These are phyloP conservation scores for Fusarium kyushuense DNA, from an alignment of 2,329 filamentous ascomycete genomes.

Conservation along the genomic window DNA sequence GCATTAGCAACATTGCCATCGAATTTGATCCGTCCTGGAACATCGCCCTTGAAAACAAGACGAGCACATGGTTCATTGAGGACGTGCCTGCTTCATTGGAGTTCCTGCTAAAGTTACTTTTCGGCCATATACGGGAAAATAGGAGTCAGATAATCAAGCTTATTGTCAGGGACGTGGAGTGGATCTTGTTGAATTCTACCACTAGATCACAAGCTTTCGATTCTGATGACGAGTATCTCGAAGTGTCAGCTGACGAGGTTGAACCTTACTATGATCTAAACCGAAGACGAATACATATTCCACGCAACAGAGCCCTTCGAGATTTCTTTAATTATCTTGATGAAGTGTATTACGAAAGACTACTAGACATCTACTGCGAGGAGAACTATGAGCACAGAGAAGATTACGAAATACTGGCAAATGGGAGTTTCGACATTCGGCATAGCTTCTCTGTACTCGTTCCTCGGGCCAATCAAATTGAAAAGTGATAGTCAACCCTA, in stretches of 20 bases:
- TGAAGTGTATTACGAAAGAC: accelerated
- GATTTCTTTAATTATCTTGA: neutral
- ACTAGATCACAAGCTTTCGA: neutral
- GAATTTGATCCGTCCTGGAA: neutral
- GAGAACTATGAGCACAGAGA: accelerated
- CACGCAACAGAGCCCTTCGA: neutral
- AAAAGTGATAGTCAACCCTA: neutral
- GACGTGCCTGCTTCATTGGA: neutral
- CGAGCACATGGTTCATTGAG: accelerated
- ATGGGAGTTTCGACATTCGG: neutral
- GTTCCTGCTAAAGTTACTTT: neutral
- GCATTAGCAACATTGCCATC: neutral
- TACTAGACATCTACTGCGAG: neutral
- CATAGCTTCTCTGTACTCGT: neutral
- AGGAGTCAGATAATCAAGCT: neutral
- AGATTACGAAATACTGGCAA: neutral
- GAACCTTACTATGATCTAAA: neutral
- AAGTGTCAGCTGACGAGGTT: neutral
- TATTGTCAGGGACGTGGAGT: neutral
- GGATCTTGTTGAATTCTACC: neutral
- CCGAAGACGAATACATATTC: neutral
- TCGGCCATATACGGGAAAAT: accelerated
- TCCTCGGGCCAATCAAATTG: neutral
- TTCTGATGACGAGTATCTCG: neutral
- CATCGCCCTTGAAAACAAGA: neutral